Evolutionary conservation across 2,329 filamentous ascomycete species (phyloP), one percentile per base, ranked within the genome.

Genomic region (Elsinoe australis): DNA sequence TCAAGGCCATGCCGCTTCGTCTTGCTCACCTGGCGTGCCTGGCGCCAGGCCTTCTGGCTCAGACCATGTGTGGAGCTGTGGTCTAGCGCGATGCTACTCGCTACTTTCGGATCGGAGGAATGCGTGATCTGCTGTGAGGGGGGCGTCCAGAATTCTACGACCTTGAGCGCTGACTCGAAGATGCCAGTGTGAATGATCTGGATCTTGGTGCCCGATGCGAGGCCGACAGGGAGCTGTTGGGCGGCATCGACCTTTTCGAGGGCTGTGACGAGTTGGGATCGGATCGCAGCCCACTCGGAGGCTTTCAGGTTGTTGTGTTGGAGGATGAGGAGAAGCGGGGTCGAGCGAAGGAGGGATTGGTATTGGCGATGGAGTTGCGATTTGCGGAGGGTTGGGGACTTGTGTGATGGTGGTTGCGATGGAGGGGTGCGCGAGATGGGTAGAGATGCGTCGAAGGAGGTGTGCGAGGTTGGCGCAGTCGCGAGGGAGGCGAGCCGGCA

Each of bases 111-210:
- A 49, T 65, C 59, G 8, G 19, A 34, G 2, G 52, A 44, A 8
- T 62, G 55, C 12, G 35, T 45, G 15, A 50, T 49, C 56, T 41
- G 7, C 47, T 52, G 4, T 49, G 51, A 17, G 53, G 56, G 46
- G 1, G 71, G 69, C 26, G 69, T 58, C 64, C 75, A 94, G 67
- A 88, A 94, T 62, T 96, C 90, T 52, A 89, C 82, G 45, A 96
- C 78, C 55, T 84, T 83, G 53, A 96, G 71, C 1, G 90, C 89
- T 14, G 86, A 80, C 55, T 83, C 82, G 63, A 98, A 87, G 61
- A 98, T 94, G 61, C 86, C 85, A 10, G 87, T 92, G 61, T 92
- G 83, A 49, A 98, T 72, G 19, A 94, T 85, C 64, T 94, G 83
- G 19, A 96, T 64, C 66, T 86, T 83, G 19, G 70, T 64, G 4